Conservation (phyloP, 495 filamentous ascomycete species). For the Podospora pseudoanserina region DNA sequence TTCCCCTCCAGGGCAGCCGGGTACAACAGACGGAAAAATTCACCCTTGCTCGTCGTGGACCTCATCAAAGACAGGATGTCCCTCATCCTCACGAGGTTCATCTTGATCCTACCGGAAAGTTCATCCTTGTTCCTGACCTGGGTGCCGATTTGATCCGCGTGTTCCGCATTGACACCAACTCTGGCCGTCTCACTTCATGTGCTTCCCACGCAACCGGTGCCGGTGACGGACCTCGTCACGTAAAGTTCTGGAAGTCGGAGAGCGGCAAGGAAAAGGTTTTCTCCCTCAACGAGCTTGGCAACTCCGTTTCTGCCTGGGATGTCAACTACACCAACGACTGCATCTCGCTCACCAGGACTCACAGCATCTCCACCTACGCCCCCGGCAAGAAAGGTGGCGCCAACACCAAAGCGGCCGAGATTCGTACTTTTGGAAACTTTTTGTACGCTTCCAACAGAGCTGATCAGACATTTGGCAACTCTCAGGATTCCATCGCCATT, state of each 20-base stretch:
- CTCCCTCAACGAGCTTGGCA: constrained; percentile 48
- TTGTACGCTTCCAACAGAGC: constrained; percentile 44
- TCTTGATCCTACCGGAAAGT: constrained; percentile 64
- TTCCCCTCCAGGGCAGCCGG: constrained; percentile 25
- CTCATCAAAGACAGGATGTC: constrained; percentile 58
- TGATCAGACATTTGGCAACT: constrained; percentile 40
- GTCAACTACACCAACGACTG: constrained; percentile 38
- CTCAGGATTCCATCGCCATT: constrained; percentile 41
- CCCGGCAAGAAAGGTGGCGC: constrained; percentile 32
- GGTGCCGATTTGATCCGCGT: constrained; percentile 67
- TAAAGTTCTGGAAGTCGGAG: constrained; percentile 38
- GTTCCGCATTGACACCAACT: constrained; percentile 49
- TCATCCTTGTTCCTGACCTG: constrained; percentile 65
- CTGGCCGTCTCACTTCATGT: constrained; percentile 38
- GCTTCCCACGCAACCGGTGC: constrained; percentile 31
- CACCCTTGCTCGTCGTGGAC: constrained; percentile 48
- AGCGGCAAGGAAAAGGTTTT: constrained; percentile 36
- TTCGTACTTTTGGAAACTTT: constrained; percentile 40
- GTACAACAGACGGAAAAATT: constrained; percentile 51
- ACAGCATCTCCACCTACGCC: constrained; percentile 40
- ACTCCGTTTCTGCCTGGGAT: constrained; percentile 44
- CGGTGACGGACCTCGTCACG: constrained; percentile 47
- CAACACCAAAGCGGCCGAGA: constrained; percentile 44
- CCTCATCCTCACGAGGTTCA: constrained; percentile 67
- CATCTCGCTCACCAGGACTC: constrained; percentile 31